Conservation (phyloP, 2,329 filamentous ascomycete species). For the Epichloe coenophiala region DNA sequence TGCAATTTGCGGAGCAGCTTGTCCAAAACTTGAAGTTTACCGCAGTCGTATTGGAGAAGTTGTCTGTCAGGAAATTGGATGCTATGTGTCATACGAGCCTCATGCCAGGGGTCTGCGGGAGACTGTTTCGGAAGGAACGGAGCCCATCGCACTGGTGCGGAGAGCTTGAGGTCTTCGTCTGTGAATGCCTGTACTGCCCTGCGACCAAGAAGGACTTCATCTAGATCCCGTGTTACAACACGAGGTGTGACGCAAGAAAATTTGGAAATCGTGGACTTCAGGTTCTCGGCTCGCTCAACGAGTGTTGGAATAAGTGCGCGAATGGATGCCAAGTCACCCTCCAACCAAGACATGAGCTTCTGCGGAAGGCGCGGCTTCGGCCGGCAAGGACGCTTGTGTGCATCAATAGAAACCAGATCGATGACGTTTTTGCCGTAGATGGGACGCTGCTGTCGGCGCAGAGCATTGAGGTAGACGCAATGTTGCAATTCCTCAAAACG, state of each 20-base stretch:
- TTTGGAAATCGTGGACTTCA: conserved; percentile 67
- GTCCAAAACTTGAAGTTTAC: conserved; percentile 85
- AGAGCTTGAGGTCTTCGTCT: conserved; percentile 42
- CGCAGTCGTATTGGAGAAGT: conserved; percentile 94
- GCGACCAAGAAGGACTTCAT: conserved; percentile 50
- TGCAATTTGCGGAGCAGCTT: conserved; percentile 76
- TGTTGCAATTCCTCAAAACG: conserved; percentile 69
- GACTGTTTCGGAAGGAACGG: conserved; percentile 43
- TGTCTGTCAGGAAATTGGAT: conserved; percentile 96
- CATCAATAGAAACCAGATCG: conserved; percentile 55
- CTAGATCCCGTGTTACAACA: conserved; percentile 68
- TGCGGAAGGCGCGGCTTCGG: conserved; percentile 46
- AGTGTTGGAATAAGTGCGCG: conserved; percentile 60
- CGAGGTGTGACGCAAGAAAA: conserved; percentile 89
- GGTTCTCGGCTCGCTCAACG: conserved; percentile 53
- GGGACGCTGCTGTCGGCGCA: conserved; percentile 67
- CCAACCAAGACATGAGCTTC: conserved; percentile 61
- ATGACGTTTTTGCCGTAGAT: conserved; percentile 72
- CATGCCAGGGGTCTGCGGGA: conserved; percentile 73
- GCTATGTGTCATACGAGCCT: conserved; percentile 78
- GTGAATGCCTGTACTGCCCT: conserved; percentile 44
- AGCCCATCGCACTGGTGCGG: conserved; percentile 40
- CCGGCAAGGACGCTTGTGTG: conserved; percentile 43
- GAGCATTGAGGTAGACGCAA: conserved; percentile 65
- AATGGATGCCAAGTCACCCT: conserved; percentile 52